A percentile compares a stretch with the other conserved stretches of the same genome.
phyloP scores from a whole-genome alignment of 2,329 filamentous ascomycete species.

The Penicillium sp. region DNA sequence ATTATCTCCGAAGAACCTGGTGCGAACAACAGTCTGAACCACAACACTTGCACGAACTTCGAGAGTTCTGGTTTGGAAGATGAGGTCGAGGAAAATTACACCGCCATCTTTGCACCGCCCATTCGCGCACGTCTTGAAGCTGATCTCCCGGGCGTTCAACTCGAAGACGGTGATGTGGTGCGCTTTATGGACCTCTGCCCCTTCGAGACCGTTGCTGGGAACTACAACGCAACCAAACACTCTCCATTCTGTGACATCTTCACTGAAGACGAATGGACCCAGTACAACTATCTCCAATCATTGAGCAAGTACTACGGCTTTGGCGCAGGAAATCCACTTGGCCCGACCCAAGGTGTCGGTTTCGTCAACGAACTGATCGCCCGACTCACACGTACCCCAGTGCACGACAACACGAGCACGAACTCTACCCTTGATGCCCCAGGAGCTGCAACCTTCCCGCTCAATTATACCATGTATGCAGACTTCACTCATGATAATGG shows the following conservation, averaged over 20 bases:
- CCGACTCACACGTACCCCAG: slow-evolving; percentile 67
- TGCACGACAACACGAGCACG: slow-evolving; percentile 70
- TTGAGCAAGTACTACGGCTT: slow-evolving; percentile 84
- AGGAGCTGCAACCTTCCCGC: slow-evolving; percentile 68
- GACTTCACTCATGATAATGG: slow-evolving; percentile 93
- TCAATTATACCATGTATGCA: slow-evolving; percentile 69
- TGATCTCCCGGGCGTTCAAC: slow-evolving; percentile 65
- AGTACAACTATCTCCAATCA: slow-evolving; percentile 78
- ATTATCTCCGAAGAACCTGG: slow-evolving; percentile 65
- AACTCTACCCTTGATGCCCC: slow-evolving; percentile 71
- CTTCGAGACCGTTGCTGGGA: slow-evolving; percentile 70
- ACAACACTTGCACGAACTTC: slow-evolving; percentile 69
- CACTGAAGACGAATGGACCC: slow-evolving; percentile 67
- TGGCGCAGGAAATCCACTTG: slow-evolving; percentile 72
- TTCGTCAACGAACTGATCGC: slow-evolving; percentile 86
- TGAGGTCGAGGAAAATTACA: slow-evolving; percentile 58
- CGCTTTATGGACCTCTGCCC: slow-evolving; percentile 86
- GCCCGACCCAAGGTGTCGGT: slow-evolving; percentile 80
- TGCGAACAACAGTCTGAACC: slow-evolving; percentile 79
- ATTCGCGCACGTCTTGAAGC: slow-evolving; percentile 69
- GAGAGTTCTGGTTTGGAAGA: slow-evolving; percentile 53
- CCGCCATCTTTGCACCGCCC: slow-evolving; percentile 61
- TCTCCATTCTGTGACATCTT: slow-evolving; percentile 78
- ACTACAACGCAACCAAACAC: slow-evolving; percentile 50
- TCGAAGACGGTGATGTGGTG: slow-evolving; percentile 63